Conservation (phyloP, 2,329 filamentous ascomycete species). For the Fusarium falciforme region DNA sequence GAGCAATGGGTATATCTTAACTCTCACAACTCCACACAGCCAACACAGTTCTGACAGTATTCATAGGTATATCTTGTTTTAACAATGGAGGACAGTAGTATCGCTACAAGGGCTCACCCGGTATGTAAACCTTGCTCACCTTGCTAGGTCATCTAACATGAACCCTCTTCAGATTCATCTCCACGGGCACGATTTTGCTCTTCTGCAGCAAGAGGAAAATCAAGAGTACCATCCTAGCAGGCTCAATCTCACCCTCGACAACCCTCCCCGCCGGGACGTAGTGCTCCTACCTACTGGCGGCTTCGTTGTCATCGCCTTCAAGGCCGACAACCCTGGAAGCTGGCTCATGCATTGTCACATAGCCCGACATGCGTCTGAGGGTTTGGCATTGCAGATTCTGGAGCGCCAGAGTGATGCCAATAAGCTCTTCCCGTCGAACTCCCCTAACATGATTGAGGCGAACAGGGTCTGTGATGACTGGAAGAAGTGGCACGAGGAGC, state of each 20-base stretch:
- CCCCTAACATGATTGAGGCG: conserved; percentile 19
- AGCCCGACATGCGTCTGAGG: conserved; percentile 57
- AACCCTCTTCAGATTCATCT: conserved; percentile 30
- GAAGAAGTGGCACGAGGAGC: conserved; percentile 17
- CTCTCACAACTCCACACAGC: neutral
- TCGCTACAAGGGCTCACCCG: conserved; percentile 21
- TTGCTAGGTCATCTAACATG: neutral
- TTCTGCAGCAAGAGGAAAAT: conserved; percentile 31
- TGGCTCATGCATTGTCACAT: conserved; percentile 64
- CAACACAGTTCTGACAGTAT: neutral
- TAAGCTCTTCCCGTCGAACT: neutral
- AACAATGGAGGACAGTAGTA: conserved; percentile 17
- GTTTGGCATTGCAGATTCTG: conserved; percentile 36
- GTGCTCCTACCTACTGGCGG: conserved; percentile 57
- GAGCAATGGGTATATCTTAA: conserved; percentile 24
- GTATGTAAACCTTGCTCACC: conserved; percentile 8
- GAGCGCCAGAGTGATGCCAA: conserved; percentile 32
- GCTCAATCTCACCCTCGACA: conserved; percentile 43
- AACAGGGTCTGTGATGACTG: conserved; percentile 13
- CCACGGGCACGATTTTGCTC: conserved; percentile 38
- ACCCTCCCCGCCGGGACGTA: conserved; percentile 64
- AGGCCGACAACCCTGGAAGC: conserved; percentile 59
- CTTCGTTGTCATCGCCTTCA: conserved; percentile 60
- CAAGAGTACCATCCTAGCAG: conserved; percentile 16
- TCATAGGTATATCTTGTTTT: conserved; percentile 29